Base-by-base conservation (phyloP, 495 filamentous ascomycete species). In the Lepraria neglecta region DNA sequence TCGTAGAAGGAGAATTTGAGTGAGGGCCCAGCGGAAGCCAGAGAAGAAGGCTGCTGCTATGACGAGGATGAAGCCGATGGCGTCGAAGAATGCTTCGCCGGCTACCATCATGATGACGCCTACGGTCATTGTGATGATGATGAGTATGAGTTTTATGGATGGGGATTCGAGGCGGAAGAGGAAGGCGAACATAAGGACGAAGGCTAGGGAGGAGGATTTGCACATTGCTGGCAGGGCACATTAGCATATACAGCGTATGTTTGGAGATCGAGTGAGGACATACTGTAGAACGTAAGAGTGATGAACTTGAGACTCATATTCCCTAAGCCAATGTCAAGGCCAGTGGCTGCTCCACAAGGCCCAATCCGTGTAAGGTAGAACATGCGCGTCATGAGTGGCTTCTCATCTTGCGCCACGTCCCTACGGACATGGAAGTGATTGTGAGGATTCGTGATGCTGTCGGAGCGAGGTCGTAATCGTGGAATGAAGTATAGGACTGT, bases 31-130 rank as follows among this genome's bases (percentile, higher is more conserved):
- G 65, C 95, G 89, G 77, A 99, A 95, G 54, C 95, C 95, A 30
- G 90, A 96, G 74, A 95, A 92, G 77, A 94, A 95, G 31, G 91
- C 89, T 19, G 95, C 89, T 17, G 86, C 83, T 70, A 97, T 97
- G 73, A 97, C 85, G 50, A 99, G 85, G 33, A 91, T 70, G 73
- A 99, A 97, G 10, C 95, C 95, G 42, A 91, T 81, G 0, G 85
- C 78, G 64, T 90, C 83, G 80, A 99, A 99, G 40, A 87, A 85
- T n/a, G 92, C 82, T 75, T 99, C 94, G 28, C 92, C 92, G 3
- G 91, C 89, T 4, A 99, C 95, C 95, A 99, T 99, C 92, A 97
- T 96, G 64, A 97, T 81, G 28, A 99, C 95, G 58, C 95, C 95
- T 3, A 85, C 67, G 1, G 92, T 99, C 95, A 99, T 97, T 63